phyloP scores from a whole-genome alignment of 2,329 filamentous ascomycete species.

The Talaromyces atroroseus region DNA sequence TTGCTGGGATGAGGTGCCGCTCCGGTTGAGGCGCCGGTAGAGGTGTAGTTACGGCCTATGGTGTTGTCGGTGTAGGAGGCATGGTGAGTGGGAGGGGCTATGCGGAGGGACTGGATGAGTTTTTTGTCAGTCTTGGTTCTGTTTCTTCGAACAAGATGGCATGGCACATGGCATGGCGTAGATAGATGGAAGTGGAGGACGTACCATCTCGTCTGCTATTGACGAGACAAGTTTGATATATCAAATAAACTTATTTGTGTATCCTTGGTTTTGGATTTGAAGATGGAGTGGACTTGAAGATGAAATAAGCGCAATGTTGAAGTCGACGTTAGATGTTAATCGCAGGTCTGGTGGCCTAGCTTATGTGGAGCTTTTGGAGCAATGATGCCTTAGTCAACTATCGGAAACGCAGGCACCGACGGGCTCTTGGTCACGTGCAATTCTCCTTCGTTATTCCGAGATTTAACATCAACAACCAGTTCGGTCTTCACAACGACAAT shows the following conservation, averaged over 20 bases:
- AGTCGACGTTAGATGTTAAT: neutral
- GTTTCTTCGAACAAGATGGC: neutral
- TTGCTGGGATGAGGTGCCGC: slow-evolving; percentile 44
- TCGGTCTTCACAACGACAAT: neutral
- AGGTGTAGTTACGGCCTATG: slow-evolving; percentile 47
- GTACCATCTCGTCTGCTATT: slow-evolving; percentile 7
- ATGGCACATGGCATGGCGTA: neutral
- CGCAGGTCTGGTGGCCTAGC: neutral
- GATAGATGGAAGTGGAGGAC: neutral
- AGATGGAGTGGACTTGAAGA: neutral
- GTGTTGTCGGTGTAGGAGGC: slow-evolving; percentile 60
- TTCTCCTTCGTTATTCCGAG: neutral
- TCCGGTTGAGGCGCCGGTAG: neutral
- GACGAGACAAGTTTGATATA: neutral
- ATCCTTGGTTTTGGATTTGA: neutral
- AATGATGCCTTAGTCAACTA: neutral
- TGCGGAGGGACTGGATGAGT: slow-evolving; percentile 70
- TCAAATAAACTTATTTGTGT: neutral
- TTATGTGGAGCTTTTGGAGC: slow-evolving; percentile 9
- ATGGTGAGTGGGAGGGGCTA: slow-evolving; percentile 68
- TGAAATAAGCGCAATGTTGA: neutral
- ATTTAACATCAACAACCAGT: neutral
- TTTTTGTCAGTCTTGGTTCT: neutral
- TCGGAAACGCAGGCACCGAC: neutral
- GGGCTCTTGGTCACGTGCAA: slow-evolving; percentile 1